Evolutionary conservation across 352 stramenopile genomes (phyloP).

Genomic region (Aphanomyces cochlioides): DNA sequence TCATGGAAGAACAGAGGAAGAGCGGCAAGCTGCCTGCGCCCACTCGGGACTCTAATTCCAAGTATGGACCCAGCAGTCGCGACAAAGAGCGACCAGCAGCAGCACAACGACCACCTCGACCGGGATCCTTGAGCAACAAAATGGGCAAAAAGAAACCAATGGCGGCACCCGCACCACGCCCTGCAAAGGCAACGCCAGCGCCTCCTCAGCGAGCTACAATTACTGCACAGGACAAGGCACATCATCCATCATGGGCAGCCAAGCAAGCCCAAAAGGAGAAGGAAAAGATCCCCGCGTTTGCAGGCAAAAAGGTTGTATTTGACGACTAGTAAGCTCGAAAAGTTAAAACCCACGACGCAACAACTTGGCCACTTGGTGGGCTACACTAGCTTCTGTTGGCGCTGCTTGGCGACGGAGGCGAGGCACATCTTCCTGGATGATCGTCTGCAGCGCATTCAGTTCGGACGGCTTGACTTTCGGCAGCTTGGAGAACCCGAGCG

Average conservation of each 20-base stretch:
- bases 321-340: conserved; percentile 35
- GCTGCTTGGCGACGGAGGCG: conserved; percentile 81
- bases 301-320: conserved; percentile 84
- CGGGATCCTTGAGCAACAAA: conserved; percentile 28
- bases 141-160: conserved; percentile 1
- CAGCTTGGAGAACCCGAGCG: conserved; percentile 76
- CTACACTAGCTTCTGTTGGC: conserved; percentile 70
- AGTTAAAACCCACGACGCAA: conserved; percentile 47
- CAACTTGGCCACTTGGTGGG: conserved; percentile 84
- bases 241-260: conserved; percentile 52
- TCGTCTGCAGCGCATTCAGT: conserved; percentile 83
- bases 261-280: conserved; percentile 84
- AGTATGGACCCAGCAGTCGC: conserved; percentile 4
- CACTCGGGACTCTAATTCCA: conserved; percentile 37
- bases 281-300: conserved; percentile 68
- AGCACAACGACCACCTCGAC: conserved; percentile 8
- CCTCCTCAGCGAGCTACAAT: conserved; percentile 7
- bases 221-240: conserved; percentile 6
- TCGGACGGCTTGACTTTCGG: conserved; percentile 82
- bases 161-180: neutral
- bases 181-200: neutral
- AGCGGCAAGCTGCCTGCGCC: conserved; percentile 36
- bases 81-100: neutral
- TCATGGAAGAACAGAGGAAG: conserved; percentile 57
- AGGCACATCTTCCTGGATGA: conserved; percentile 87